Percentiles rank a stretch among this genome's conserved stretches.
phyloP scores from a whole-genome alignment of 2,329 filamentous ascomycete genomes.

The Fusarium sulawesiense region DNA sequence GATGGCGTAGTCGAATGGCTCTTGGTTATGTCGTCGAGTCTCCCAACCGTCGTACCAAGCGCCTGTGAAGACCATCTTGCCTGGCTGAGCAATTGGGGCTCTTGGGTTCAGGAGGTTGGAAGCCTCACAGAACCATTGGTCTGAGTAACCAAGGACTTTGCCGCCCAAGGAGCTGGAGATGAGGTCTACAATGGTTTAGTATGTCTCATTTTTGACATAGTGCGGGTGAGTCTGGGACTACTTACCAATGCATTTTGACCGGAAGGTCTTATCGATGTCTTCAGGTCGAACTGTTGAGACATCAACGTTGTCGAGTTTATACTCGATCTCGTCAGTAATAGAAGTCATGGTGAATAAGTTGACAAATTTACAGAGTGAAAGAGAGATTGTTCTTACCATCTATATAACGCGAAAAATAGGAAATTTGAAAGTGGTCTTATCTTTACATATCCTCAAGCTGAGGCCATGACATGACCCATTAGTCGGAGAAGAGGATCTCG shows the following conservation, averaged over 20 bases:
- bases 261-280: conserved; percentile 71
- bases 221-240: neutral
- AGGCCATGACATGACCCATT: conserved; percentile 19
- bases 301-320: conserved; percentile 66
- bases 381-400: neutral
- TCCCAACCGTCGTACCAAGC: conserved; percentile 80
- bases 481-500: conserved; percentile 43
- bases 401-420: neutral
- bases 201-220: neutral
- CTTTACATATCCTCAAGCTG: conserved; percentile 30
- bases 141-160: conserved; percentile 72
- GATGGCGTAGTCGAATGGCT: conserved; percentile 74
- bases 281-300: conserved; percentile 61
- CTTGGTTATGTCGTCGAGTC: conserved; percentile 73
- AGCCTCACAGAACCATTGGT: conserved; percentile 77
- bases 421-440: conserved; percentile 25
- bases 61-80: conserved; percentile 76
- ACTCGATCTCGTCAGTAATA: conserved; percentile 61
- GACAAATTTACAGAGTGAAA: neutral
- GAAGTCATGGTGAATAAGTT: conserved; percentile 47
- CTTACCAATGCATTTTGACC: conserved; percentile 71
- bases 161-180: conserved; percentile 71
- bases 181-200: conserved; percentile 60
- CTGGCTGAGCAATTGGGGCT: conserved; percentile 70
- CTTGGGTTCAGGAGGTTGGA: conserved; percentile 73